These are phyloP conservation scores for Rhodomyrtus tomentosa DNA, from an alignment of 345 rosid genomes.

Conservation along the genomic window DNA sequence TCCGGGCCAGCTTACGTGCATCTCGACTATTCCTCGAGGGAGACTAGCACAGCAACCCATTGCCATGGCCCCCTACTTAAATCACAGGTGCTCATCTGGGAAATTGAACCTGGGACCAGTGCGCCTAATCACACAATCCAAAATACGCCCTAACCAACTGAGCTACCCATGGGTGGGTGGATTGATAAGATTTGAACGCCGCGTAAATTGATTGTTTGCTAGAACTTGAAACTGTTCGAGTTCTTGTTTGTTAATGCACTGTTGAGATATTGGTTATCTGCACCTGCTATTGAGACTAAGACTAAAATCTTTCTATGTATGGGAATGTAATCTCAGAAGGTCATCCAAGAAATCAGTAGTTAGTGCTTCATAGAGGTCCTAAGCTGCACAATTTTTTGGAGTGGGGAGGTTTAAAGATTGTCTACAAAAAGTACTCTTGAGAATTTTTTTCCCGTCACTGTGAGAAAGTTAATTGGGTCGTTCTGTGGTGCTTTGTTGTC, in stretches of 20 bases:
- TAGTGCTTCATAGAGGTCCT: conserved; percentile 63
- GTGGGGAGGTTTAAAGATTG: conserved; percentile 92
- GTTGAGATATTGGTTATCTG: not conserved
- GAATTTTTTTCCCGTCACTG: too few relatives aligned
- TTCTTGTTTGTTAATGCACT: not conserved
- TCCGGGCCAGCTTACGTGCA: too few relatives aligned
- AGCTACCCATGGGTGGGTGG: too few relatives aligned
- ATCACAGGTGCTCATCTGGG: too few relatives aligned
- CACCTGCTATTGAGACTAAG: not conserved
- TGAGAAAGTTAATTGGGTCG: not conserved
- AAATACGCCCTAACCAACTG: too few relatives aligned
- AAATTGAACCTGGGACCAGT: too few relatives aligned
- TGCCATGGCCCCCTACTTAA: too few relatives aligned
- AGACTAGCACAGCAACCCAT: too few relatives aligned
- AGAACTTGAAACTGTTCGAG: not conserved
- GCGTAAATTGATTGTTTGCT: not conserved
- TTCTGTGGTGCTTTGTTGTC: not conserved
- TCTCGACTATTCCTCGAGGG: too few relatives aligned
- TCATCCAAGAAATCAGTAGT: conserved; percentile 80
- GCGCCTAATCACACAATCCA: too few relatives aligned
- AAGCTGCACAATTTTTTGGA: conserved; percentile 90
- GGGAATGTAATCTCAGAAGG: conserved; percentile 17
- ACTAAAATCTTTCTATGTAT: not conserved
- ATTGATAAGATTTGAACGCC: not conserved
- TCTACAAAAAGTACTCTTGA: conserved; percentile 47